Evolutionary conservation across 306 rosid species (phyloP).

Genomic region (Cicer bijugum): DNA sequence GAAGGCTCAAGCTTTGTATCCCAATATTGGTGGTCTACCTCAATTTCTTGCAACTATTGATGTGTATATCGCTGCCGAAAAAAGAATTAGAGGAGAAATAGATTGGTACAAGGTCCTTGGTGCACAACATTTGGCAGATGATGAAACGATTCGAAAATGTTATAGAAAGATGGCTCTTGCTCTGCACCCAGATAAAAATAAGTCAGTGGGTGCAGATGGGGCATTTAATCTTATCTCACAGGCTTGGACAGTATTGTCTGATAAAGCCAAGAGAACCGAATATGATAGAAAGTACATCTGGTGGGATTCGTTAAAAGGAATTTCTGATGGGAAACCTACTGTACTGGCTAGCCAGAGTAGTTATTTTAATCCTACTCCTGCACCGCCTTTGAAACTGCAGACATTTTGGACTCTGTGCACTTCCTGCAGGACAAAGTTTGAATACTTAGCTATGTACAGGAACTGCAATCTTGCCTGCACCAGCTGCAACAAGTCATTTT

Average conservation of each 20-base stretch:
- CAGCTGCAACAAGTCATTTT: constrained; percentile 57
- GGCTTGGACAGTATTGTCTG: constrained; percentile 72
- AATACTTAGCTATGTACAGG: constrained; percentile 53
- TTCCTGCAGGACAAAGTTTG: constrained; percentile 60
- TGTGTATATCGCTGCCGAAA: constrained; percentile 67
- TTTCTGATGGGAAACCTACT: constrained; percentile 42
- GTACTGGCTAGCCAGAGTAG: constrained; percentile 50
- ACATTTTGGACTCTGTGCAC: constrained; percentile 83
- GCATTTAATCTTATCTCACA: constrained; percentile 72
- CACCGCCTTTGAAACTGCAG: constrained; percentile 30
- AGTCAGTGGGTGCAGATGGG: constrained; percentile 75
- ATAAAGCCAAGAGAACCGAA: constrained; percentile 51
- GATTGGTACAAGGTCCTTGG: constrained; percentile 83
- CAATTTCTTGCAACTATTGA: constrained; percentile 65
- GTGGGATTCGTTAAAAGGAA: constrained; percentile 32
- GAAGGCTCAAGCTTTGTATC: constrained; percentile 67
- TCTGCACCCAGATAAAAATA: constrained; percentile 83
- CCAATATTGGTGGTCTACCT: constrained; percentile 64
- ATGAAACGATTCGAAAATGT: constrained; percentile 59
- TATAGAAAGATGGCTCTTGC: constrained; percentile 62
- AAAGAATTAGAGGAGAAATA: constrained; percentile 54
- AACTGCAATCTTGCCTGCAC: constrained; percentile 55
- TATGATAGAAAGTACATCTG: constrained; percentile 52
- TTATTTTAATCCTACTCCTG: constrained; percentile 41
- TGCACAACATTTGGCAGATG: constrained; percentile 63